Base-by-base conservation (phyloP, 192 early-diverging fungal species). In the Jimgerdemannia lactiflua region DNA sequence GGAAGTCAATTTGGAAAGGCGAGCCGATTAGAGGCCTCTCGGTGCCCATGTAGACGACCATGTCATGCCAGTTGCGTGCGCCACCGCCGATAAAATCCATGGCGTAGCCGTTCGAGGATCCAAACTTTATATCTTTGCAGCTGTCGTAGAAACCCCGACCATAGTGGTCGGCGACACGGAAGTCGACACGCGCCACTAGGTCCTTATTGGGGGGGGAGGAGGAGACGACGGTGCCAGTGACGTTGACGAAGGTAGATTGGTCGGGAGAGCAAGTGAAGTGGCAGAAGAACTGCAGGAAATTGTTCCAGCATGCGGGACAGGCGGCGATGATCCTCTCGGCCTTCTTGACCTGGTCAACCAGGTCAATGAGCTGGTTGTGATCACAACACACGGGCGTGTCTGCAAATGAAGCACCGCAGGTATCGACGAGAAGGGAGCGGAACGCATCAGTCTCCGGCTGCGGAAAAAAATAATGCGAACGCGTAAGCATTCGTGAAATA, bases 91-190 rank as follows among this genome's bases (percentile, higher is more conserved):
- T 87, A 39, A 91, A 79, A 49, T 91, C 90, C 88, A 91, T 91
- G 18, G 82, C 88, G 70, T 82, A 91, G 3, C 90, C 85, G 84
- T 91, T 91, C 41, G 85, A 87, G 3, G 89, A 80, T 2, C 86
- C 85, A 77, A 91, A 91, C 72, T 91, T 91, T 75, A 91, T 87
- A 43, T 91, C 88, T 71, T 91, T 90, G 77, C 90, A 91, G 63
- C 86, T 88, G 64, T 88, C 79, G 70, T 78, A 91, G 67, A 91
- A 87, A 65, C 84, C 87, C 4, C 79, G 74, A 7, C 88, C 89
- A 72, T 86, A 87, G 8, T 79, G 41, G 44, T 87, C 85, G 29
- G 79, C 89, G 8, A 91, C 90, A 67, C 83, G 81, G 64, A 86
- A 86, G 70, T 89, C 87, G 3, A 85, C 65, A 11, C 75, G 74